Conservation (phyloP, 2,329 filamentous ascomycete genomes). For the Epichloe elymi region DNA sequence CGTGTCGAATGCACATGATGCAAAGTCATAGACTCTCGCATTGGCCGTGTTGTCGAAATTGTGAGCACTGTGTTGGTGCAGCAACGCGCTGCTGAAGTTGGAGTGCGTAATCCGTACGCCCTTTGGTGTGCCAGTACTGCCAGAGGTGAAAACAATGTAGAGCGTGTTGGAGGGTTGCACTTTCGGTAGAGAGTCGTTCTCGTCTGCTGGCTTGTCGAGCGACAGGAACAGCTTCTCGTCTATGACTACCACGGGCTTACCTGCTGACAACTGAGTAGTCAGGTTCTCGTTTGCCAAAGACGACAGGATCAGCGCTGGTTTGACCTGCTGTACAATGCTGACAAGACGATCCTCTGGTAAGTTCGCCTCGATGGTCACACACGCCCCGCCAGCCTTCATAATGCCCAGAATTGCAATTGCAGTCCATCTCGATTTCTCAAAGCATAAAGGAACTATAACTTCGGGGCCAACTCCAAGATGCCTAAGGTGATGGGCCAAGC, state of each 20-base stretch:
- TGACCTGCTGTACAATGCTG: slow-evolving; percentile 9
- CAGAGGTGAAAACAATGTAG: slow-evolving; percentile 39
- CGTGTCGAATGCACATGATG: slow-evolving; percentile 12
- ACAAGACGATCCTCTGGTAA: slow-evolving; percentile 9
- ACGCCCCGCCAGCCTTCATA: slow-evolving; percentile 5
- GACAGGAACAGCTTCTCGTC: neutral
- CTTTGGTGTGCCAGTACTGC: slow-evolving; percentile 33
- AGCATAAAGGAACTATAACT: slow-evolving; percentile 2
- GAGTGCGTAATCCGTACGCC: slow-evolving; percentile 26
- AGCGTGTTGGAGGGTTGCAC: slow-evolving; percentile 6
- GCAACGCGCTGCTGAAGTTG: slow-evolving; percentile 7
- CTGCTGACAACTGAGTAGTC: slow-evolving; percentile 2
- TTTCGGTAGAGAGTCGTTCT: slow-evolving; percentile 1
- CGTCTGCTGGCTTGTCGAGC: neutral
- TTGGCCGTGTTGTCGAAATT: slow-evolving; percentile 3
- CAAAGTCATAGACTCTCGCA: slow-evolving; percentile 12
- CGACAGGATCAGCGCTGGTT: slow-evolving; percentile 9
- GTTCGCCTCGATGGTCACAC: slow-evolving; percentile 7
- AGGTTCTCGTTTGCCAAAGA: slow-evolving; percentile 7
- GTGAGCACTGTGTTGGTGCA: slow-evolving; percentile 5
- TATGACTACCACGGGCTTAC: neutral
- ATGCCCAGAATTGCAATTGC: slow-evolving; percentile 4
- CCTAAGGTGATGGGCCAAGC: slow-evolving; percentile 5
- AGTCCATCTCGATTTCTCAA: slow-evolving; percentile 8
- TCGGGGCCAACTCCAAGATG: slow-evolving; percentile 3